phyloP scores from a whole-genome alignment of 2,329 filamentous ascomycete species.

The Metarhizium brunneum region DNA sequence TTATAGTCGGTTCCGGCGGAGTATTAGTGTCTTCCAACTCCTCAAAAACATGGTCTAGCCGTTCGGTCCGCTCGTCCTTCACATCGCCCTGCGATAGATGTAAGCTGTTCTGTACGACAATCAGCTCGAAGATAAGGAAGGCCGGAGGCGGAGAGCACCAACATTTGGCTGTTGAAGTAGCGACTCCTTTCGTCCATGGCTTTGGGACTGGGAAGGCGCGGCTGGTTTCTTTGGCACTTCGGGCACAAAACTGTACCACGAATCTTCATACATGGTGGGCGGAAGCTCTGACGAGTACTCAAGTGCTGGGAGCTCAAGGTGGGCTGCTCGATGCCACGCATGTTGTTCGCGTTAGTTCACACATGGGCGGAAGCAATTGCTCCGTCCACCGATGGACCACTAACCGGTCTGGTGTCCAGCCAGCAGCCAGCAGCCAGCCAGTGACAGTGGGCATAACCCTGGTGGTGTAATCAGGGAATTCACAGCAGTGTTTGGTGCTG shows the following conservation, averaged over 20 bases:
- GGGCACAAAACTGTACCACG: constrained; percentile 72
- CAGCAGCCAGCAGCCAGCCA: neutral
- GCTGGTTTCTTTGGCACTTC: constrained; percentile 44
- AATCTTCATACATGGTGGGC: constrained; percentile 65
- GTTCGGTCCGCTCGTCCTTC: constrained; percentile 41
- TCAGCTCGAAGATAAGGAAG: neutral
- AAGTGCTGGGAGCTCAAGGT: neutral
- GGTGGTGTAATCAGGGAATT: neutral
- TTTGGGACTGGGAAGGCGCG: constrained; percentile 32
- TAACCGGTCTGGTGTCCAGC: neutral
- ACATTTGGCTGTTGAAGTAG: constrained; percentile 60
- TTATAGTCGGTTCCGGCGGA: constrained; percentile 57
- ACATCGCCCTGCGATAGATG: constrained; percentile 38
- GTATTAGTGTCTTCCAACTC: constrained; percentile 44
- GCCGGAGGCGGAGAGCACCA: constrained; percentile 16
- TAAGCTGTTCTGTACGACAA: constrained; percentile 12
- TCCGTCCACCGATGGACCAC: constrained; percentile 4
- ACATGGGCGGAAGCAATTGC: constrained; percentile 2
- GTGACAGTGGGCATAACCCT: neutral
- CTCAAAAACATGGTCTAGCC: constrained; percentile 50
- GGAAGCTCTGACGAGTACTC: neutral
- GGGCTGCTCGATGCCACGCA: constrained; percentile 17
- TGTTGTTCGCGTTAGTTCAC: neutral
- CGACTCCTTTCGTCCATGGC: constrained; percentile 59
- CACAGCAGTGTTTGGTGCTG: neutral